Evolutionary conservation across 2,329 filamentous ascomycete species (phyloP).

Genomic region (Polychaeton citri): DNA sequence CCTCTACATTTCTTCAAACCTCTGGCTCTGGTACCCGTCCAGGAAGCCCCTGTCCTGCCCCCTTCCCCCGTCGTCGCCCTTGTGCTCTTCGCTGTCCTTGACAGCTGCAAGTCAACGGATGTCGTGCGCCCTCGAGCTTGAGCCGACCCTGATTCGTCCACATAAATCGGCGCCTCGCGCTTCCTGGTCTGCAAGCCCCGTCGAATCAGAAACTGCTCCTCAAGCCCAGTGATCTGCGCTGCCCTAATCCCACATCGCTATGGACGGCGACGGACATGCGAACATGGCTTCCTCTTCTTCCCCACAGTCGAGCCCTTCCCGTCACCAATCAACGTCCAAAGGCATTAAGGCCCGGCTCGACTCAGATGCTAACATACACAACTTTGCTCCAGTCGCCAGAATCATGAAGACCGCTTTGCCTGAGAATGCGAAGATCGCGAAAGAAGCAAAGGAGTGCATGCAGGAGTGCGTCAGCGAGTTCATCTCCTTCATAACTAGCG

Average conservation of each 20-base stretch:
- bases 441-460: conserved; percentile 99
- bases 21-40: background rate
- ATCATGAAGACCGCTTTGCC: conserved; percentile 98
- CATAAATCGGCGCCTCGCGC: conserved; percentile 31
- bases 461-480: conserved; percentile 99
- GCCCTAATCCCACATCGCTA: conserved; percentile 14
- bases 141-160: conserved; percentile 8
- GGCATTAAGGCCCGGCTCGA: conserved; percentile 24
- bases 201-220: conserved; percentile 30
- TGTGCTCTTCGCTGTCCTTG: conserved; percentile 17
- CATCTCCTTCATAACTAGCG: conserved; percentile 98
- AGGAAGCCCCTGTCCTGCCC: background rate
- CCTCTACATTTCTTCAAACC: background rate
- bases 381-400: conserved; percentile 88
- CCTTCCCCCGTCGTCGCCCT: conserved; percentile 2
- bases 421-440: conserved; percentile 91
- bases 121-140: conserved; percentile 6
- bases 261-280: conserved; percentile 11
- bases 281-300: conserved; percentile 30
- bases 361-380: conserved; percentile 85
- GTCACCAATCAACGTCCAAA: conserved; percentile 9
- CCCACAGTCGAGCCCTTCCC: conserved; percentile 11
- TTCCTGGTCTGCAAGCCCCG: conserved; percentile 31
- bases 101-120: conserved; percentile 19
- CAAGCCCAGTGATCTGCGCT: conserved; percentile 1